Base-by-base conservation (phyloP, 768 basidiomycete genomes). In the Serendipita sp. region DNA sequence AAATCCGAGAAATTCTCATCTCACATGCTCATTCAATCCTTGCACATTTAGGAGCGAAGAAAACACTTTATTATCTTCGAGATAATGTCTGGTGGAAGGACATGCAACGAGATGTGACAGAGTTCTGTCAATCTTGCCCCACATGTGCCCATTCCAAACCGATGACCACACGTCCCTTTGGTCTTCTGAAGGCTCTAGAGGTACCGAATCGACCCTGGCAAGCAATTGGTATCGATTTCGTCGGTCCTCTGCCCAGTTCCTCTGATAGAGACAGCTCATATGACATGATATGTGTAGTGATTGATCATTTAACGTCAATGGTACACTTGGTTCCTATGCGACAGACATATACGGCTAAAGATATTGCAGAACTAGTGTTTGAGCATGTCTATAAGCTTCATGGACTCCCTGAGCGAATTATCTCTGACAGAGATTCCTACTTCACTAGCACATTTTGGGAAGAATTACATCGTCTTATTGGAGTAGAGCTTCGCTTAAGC, bases 391-490 rank as follows among this genome's bases (percentile, higher is more conserved):
- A 63, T 29, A 62, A 65, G 45, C 36, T 58, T 3, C 66, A 68
- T 55, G 71, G 71, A 3, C 60, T 69, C 0, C 71, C 67, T 1
- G 16, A 48, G 1, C 10, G 11, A 2, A 73, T 78, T 34, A 68
- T 78, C 15, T 70, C 68, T 8, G 73, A 76, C 63, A 64, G 73
- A 10, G 72, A 75, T 60, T 66, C 69, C 0, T 66, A 72, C 3
- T 77, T 76, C 66, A 71, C 73, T 0, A 71, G 70, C 0, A 3
- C n/a, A 0, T 77, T 77, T 68, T 77, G 76, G 77, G 60, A 48
- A 6, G 67, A 67, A 0, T 65, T 76, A 2, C 63, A 69, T 55
- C 27, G 37, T 4, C 64, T 71, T 2, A 66, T 72, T 1, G 73
- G 73, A 3, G 68, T 70, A 15, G 68, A 73, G 23, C 67, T 74